These are phyloP conservation scores for Trichoderma asperelloides DNA, from an alignment of 495 filamentous ascomycete genomes.

Conservation along the genomic window DNA sequence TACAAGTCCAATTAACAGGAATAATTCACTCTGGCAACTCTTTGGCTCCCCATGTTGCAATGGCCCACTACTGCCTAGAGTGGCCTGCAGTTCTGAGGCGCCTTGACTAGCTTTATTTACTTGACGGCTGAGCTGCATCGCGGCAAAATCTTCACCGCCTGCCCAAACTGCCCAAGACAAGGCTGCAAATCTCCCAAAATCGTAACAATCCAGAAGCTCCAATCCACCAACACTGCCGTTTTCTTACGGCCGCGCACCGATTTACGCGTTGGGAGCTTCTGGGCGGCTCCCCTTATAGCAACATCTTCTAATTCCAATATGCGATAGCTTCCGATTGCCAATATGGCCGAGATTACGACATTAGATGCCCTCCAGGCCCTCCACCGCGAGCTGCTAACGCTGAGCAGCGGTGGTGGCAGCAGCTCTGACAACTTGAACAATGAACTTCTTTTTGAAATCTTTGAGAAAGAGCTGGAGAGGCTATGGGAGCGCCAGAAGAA, in stretches of 20 bases:
- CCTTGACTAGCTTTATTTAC: background rate
- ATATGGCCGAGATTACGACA: constrained; percentile 57
- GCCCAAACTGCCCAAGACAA: background rate
- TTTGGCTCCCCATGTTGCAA: no score
- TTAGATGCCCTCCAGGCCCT: constrained; percentile 65
- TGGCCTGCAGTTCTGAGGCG: background rate
- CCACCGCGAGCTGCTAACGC: constrained; percentile 65
- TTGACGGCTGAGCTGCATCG: constrained; percentile 1
- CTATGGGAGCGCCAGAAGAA: constrained; percentile 36
- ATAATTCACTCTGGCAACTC: background rate
- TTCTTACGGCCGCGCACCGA: constrained; percentile 4
- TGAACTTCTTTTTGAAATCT: constrained; percentile 58
- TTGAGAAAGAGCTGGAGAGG: constrained; percentile 71
- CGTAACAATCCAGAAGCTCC: constrained; percentile 1
- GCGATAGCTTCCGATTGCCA: constrained; percentile 20
- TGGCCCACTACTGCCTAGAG: no score
- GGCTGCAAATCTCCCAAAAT: constrained; percentile 1
- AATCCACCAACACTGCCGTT: background rate
- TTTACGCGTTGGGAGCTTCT: background rate
- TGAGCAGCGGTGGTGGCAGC: constrained; percentile 50
- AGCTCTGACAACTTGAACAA: constrained; percentile 54
- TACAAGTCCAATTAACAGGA: background rate
- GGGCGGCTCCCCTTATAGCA: background rate
- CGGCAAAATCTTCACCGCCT: constrained; percentile 14
- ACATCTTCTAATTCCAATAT: constrained; percentile 10